These are phyloP conservation scores for Exophiala oligosperma DNA, from an alignment of 2,329 filamentous ascomycete genomes.

Conservation along the genomic window DNA sequence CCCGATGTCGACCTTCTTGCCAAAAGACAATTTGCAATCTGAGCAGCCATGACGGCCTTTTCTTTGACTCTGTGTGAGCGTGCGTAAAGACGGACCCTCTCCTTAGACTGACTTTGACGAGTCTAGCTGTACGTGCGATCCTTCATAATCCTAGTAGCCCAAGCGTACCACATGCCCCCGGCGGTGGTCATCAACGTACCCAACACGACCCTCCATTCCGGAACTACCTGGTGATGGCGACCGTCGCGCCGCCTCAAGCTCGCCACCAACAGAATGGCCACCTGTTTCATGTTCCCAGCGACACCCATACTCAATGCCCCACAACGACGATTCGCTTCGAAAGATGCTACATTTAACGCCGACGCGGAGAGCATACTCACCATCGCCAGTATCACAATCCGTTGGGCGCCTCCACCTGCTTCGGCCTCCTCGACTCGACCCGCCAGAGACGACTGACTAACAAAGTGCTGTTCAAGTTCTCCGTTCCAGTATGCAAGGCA, in stretches of 20 bases:
- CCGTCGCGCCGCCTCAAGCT: not conserved
- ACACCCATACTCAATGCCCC: constrained; percentile 16
- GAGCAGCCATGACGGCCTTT: too few species aligned
- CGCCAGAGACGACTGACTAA: not conserved
- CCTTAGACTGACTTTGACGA: not conserved
- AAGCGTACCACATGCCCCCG: constrained; percentile 12
- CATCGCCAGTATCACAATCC: not conserved
- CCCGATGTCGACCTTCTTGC: too few species aligned
- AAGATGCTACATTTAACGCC: constrained; percentile 16
- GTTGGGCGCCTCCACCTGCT: not conserved
- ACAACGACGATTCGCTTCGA: constrained; percentile 16
- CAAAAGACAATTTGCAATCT: too few species aligned
- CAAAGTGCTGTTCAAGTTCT: constrained; percentile 4
- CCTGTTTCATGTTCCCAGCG: constrained; percentile 18
- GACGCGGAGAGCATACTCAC: constrained; percentile 8
- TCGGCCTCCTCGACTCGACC: too few species aligned
- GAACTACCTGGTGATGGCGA: not conserved
- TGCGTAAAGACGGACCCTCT: too few species aligned
- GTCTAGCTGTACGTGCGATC: not conserved
- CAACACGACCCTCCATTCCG: not conserved
- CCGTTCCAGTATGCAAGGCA: constrained; percentile 9
- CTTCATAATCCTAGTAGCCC: not conserved
- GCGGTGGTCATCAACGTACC: constrained; percentile 10
- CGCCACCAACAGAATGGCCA: constrained; percentile 10
- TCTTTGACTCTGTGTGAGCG: too few species aligned